Conservation (phyloP, 2,329 filamentous ascomycete species). For the Pseudocercospora vitis region DNA sequence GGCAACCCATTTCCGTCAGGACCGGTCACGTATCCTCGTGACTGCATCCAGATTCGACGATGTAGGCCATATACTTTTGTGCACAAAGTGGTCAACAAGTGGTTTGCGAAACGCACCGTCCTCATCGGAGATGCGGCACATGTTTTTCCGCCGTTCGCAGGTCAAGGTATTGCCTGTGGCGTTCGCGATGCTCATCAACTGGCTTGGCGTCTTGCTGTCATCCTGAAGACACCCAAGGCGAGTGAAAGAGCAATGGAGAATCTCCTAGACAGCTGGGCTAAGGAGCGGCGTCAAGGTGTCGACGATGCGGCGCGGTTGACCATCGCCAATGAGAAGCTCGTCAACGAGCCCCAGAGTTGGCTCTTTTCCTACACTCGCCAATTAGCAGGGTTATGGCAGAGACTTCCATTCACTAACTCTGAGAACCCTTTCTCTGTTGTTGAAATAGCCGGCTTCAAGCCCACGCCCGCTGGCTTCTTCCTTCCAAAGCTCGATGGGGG, state of each 20-base stretch:
- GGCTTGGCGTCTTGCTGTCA: conserved; percentile 34
- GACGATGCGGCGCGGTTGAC: conserved; percentile 8
- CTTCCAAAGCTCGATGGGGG: conserved; percentile 1
- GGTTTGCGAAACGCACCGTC: conserved; percentile 45
- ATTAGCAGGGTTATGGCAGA: background rate
- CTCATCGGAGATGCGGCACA: conserved; percentile 54
- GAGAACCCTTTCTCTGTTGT: background rate
- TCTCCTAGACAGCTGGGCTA: conserved; percentile 4
- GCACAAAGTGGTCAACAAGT: conserved; percentile 50
- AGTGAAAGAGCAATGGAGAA: background rate
- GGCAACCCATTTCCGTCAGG: conserved; percentile 8
- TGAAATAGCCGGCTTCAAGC: conserved; percentile 7
- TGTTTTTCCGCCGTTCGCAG: conserved; percentile 54
- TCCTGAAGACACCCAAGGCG: background rate
- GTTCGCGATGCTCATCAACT: conserved; percentile 43
- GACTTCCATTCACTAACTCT: background rate
- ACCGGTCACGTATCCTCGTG: conserved; percentile 26
- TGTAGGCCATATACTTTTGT: conserved; percentile 49
- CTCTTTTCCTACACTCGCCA: background rate
- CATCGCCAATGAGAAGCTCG: conserved; percentile 1
- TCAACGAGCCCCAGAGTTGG: background rate
- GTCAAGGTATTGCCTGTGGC: conserved; percentile 46
- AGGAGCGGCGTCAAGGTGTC: conserved; percentile 10
- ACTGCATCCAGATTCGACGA: conserved; percentile 51
- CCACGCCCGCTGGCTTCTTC: conserved; percentile 4